Percentiles rank a stretch among this genome's conserved stretches.
phyloP scores from a whole-genome alignment of 2,329 filamentous ascomycete genomes.

The Dendrostoma leiphaemia region DNA sequence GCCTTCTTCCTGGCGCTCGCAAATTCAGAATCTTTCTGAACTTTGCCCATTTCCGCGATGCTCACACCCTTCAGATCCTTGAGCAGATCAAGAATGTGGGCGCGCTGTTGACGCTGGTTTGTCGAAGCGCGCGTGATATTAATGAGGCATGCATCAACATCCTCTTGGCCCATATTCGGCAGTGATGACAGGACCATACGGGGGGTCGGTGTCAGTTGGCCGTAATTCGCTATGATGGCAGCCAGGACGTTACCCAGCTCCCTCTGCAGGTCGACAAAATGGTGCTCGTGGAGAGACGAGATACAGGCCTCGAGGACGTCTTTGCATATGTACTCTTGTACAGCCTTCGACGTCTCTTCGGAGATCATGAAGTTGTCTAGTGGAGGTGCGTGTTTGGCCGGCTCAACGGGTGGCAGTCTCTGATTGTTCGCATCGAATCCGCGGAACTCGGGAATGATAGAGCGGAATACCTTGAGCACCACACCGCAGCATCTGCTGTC shows the following conservation, averaged over 20 bases:
- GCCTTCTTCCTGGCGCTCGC: slow-evolving; percentile 15
- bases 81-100: slow-evolving; percentile 78
- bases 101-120: slow-evolving; percentile 74
- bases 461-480: slow-evolving; percentile 82
- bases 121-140: slow-evolving; percentile 57
- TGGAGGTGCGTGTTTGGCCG: slow-evolving; percentile 16
- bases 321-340: slow-evolving; percentile 85
- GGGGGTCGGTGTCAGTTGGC: slow-evolving; percentile 66
- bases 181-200: slow-evolving; percentile 74
- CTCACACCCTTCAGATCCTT: slow-evolving; percentile 86
- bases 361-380: slow-evolving; percentile 46
- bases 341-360: slow-evolving; percentile 56
- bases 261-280: slow-evolving; percentile 95
- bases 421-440: slow-evolving; percentile 2
- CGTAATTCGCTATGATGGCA: slow-evolving; percentile 76
- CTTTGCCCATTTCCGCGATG: slow-evolving; percentile 88
- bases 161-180: slow-evolving; percentile 69
- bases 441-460: slow-evolving; percentile 75
- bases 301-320: slow-evolving; percentile 90
- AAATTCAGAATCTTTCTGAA: slow-evolving; percentile 51
- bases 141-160: slow-evolving; percentile 64
- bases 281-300: slow-evolving; percentile 87
- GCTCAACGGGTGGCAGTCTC: slow-evolving; percentile 23
- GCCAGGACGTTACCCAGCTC: slow-evolving; percentile 88
- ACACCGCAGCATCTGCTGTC: slow-evolving; percentile 86